Evolutionary conservation across 257 asterid genomes (phyloP).

Genomic region (Nicotiana noctiflora): DNA sequence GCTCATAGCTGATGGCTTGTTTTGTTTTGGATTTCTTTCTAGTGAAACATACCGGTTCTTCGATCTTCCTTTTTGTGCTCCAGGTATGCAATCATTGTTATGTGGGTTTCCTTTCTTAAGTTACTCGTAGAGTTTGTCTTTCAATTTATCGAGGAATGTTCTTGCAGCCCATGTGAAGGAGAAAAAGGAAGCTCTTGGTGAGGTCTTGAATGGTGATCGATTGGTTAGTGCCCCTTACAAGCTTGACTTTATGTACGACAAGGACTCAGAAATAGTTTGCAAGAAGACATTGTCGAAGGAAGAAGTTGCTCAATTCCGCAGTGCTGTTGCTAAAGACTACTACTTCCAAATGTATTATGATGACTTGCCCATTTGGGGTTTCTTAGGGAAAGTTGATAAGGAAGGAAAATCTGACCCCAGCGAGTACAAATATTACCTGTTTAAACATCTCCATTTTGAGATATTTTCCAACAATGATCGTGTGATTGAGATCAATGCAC

Average conservation of each 20-base stretch:
- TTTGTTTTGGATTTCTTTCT: conserved; percentile 14
- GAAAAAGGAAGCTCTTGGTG: conserved; percentile 20
- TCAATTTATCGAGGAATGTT: not conserved
- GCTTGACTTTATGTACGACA: conserved; percentile 16
- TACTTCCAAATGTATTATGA: conserved; percentile 18
- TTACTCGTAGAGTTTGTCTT: not conserved
- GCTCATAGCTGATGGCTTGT: not conserved
- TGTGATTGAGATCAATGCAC: conserved; percentile 21
- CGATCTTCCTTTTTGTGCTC: conserved; percentile 65
- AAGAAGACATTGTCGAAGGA: conserved; percentile 13
- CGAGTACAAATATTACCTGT: conserved; percentile 19
- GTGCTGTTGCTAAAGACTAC: conserved; percentile 19
- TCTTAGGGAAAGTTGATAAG: conserved; percentile 20
- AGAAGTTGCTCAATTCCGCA: conserved; percentile 16
- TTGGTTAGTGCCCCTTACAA: conserved; percentile 21
- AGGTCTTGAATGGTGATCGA: conserved; percentile 18
- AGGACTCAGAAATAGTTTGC: conserved; percentile 18
- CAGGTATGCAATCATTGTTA: conserved; percentile 33
- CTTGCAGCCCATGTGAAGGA: conserved; percentile 11
- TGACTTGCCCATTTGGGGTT: conserved; percentile 22
- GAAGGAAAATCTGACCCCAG: conserved; percentile 19
- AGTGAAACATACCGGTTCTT: conserved; percentile 69
- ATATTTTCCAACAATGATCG: conserved; percentile 16
- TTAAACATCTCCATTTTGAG: conserved; percentile 20
- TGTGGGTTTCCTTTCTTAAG: not conserved